A percentile compares a stretch with the other conserved stretches of the same genome.
These are phyloP conservation scores for Austroboletus sp. DNA, from an alignment of 1,284 basidiomycete genomes.

Conservation along the genomic window DNA sequence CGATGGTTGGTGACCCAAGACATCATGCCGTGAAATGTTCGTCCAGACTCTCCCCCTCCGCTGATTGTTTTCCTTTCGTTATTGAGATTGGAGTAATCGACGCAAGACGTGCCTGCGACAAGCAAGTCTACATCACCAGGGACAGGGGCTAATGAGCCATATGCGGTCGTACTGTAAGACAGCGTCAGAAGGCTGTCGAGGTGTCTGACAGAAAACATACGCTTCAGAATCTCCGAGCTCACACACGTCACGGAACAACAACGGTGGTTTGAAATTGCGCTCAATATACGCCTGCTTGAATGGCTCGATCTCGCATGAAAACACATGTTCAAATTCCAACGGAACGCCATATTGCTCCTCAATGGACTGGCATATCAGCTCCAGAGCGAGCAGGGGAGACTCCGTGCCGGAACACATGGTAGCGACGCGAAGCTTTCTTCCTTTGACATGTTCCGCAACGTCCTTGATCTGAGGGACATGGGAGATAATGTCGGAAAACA, in stretches of 20 bases:
- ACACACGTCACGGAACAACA: conserved; percentile 90
- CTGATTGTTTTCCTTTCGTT: conserved; percentile 88
- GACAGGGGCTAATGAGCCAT: conserved; percentile 79
- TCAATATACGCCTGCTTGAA: conserved; percentile 99
- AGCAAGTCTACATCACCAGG: conserved; percentile 88
- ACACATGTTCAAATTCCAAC: conserved; percentile 83
- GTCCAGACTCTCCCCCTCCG: conserved; percentile 82
- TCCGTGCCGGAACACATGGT: conserved; percentile 98
- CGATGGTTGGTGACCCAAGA: conserved; percentile 84
- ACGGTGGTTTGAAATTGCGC: conserved; percentile 85
- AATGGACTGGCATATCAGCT: conserved; percentile 73
- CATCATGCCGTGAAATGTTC: conserved; percentile 88
- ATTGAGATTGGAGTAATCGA: conserved; percentile 93
- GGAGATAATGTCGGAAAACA: conserved; percentile 79
- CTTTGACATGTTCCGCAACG: conserved; percentile 66
- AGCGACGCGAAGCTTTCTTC: conserved; percentile 84
- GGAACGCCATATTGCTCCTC: conserved; percentile 60
- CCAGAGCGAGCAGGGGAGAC: conserved; percentile 84
- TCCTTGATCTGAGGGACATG: conserved; percentile 63
- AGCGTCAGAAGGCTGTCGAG: conserved; percentile 11
- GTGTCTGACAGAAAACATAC: conserved; percentile 34
- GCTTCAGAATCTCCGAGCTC: conserved; percentile 77
- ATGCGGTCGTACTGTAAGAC: conserved; percentile 71
- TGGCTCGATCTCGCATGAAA: conserved; percentile 96
- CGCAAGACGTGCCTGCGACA: conserved; percentile 90